Evolutionary conservation across 2,329 filamentous ascomycete species (phyloP), one percentile per base, ranked within the genome.

Genomic region (Scolecobasidium constrictum): DNA sequence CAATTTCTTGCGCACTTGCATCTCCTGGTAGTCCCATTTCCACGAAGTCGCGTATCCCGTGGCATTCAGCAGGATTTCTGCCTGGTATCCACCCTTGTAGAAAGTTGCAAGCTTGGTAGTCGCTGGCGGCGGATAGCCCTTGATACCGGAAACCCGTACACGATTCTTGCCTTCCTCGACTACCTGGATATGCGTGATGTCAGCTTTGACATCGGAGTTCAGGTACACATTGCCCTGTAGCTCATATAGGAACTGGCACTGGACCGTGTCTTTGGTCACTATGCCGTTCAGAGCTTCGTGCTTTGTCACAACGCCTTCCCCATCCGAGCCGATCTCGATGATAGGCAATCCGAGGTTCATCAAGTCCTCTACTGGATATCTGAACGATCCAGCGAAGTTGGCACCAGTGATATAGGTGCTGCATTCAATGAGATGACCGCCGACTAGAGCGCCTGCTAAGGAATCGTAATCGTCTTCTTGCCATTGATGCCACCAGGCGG

Each of bases 381-480:
- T 66, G 35, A 11, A 19, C n/a, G 9, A 12, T 1, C 42, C 42
- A 11, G 47, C 39, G 19, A 34, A 46, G 34, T 46, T 40, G 16
- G 28, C 41, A 19, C 45, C 45, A 11, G 35, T 40, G 7, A 46
- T 40, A 37, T 46, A 46, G 4, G 19, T 19, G 13, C 23, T 20
- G 22, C 72, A 75, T 49, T 76, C 72, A 33, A 75, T 73, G 4
- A 75, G 51, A 52, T 75, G 70, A 1, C 68, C 72, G 0, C 69
- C 69, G 3, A 76, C 53, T 3, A 76, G 52, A 0, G 69, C 59
- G 0, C 68, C 67, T 0, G 73, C 73, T 4, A 78, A 58, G 15
- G 59, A 50, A 45, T 77, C 65, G 16, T 66, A 72, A 17, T 68
- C 61, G 0, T 58, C 62, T 13, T 67, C 62, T 1, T 48, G 46